Conservation (phyloP, 78 protist genomes). For the Blattamonas nauphoetae region DNA sequence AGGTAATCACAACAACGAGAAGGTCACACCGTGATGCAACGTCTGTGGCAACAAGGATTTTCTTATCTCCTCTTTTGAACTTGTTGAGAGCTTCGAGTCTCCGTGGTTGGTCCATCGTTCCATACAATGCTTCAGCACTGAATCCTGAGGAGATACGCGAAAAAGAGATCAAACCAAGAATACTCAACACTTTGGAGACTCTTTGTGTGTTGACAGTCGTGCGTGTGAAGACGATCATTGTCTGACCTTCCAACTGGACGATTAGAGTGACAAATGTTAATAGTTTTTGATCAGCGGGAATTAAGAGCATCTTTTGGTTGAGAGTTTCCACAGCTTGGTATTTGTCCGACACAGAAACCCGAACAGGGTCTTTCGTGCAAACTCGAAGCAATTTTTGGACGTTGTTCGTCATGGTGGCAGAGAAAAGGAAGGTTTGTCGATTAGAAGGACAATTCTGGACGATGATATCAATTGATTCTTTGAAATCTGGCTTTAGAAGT, state of each 20-base stretch:
- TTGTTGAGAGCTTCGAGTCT: slow-evolving; percentile 32
- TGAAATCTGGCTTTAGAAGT: slow-evolving; percentile 82
- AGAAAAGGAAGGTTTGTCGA: slow-evolving; percentile 68
- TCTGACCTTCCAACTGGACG: slow-evolving; percentile 52
- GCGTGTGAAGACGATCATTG: slow-evolving; percentile 61
- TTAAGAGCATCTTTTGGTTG: background rate
- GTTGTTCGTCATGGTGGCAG: slow-evolving; percentile 95
- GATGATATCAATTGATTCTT: slow-evolving; percentile 69
- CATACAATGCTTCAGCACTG: slow-evolving; percentile 78
- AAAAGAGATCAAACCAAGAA: background rate
- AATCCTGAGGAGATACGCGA: slow-evolving; percentile 47
- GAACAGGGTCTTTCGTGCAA: slow-evolving; percentile 75
- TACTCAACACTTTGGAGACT: slow-evolving; percentile 55
- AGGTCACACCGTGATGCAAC: background rate
- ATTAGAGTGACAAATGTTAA: background rate
- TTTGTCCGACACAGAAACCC: slow-evolving; percentile 31
- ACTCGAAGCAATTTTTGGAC: slow-evolving; percentile 85
- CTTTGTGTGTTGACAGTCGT: slow-evolving; percentile 37
- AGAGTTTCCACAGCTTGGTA: background rate
- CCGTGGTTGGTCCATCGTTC: slow-evolving; percentile 47
- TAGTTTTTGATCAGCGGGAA: background rate
- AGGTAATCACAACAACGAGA: background rate
- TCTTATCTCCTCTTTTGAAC: slow-evolving; percentile 19
- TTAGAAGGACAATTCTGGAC: slow-evolving; percentile 51
- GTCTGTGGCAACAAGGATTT: slow-evolving; percentile 22